Base-by-base conservation (phyloP, 2,329 filamentous ascomycete species). In the Periglandula ipomoeae region DNA sequence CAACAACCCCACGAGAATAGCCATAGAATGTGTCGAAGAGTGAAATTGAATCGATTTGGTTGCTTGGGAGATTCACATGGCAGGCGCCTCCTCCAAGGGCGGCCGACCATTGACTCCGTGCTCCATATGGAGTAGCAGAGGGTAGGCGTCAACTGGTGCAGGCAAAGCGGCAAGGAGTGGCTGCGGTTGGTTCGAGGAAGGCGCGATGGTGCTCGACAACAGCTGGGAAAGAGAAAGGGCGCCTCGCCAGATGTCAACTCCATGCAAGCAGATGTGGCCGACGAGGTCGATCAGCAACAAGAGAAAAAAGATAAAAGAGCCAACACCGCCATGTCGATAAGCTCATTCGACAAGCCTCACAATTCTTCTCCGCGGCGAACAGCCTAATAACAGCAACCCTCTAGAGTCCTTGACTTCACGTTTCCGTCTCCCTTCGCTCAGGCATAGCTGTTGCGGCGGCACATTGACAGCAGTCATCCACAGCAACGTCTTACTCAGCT, bases 251-350 rank as follows among this genome's bases (percentile, higher is more conserved):
- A n/a, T 37, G 10, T 37, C 20, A 34, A 20, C 20, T 30, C n/a
- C 19, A 7, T 23, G 13, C n/a, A 7, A 8, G 8, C 9, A 23
- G 35, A 30, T 7, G 17, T 30, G 8, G 19, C 5, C 42, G n/a
- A 27, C 20, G 10, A 19, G 6, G 34, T 9, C 32, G 37, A 19
- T 26, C 19, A 20, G 17, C 13, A 30, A 13, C 6, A 6, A 10
- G 8, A 13, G 6, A 10, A 45, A 45, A 42, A 38, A 8, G 43
- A 49, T 42, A 22, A 32, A 44, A 42, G 37, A 49, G 48, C 42
- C 47, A 34, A 46, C 42, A 35, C 26, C 6, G 20, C 35, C 41
- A 17, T 34, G 11, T 8, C 23, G 34, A 23, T 17, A 41, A 23
- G 17, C 20, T 44, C 27, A 44, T 20, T 24, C 26, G 7, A 46